Evolutionary conservation across 2,329 filamentous ascomycete genomes (phyloP), one percentile per base, ranked within the genome.

Genomic region (Coniochaeta pulveracea): DNA sequence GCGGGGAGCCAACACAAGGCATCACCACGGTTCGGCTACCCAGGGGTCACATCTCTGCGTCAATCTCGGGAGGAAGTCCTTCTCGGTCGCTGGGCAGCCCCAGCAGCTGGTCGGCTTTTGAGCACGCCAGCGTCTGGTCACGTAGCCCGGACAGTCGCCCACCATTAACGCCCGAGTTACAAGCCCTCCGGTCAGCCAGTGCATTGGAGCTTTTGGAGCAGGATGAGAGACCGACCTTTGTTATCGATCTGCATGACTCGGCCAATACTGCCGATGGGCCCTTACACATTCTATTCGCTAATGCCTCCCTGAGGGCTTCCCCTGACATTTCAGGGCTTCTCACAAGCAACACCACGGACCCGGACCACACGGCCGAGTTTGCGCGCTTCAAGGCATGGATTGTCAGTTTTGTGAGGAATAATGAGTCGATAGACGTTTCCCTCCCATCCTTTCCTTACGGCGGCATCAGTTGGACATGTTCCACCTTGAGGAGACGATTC

Each of bases 141-240:
- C 49, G 58, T 26, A 76, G 67, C 34, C 66, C 72, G 7, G 74
- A 76, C 36, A 53, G 54, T 17, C 60, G 61, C 40, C 54, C 59
- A 5, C n/a, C n/a, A n/a, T 55, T 62, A 34, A 53, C 60, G 1
- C 61, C 71, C 2, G 61, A 64, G 5, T 41, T 73, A 27, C 65
- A 74, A 33, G 58, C 74, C 33, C 61, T 88, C 4, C 71, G 72
- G 26, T 69, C 69, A 17, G 63, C 86, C 33, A 77, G 80, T 16
- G 66, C 85, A 8, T 56, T 79, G 14, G 84, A 89, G 51, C 58
- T 89, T 24, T 55, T 91, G 25, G 82, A 89, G 47, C 72, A 81
- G 43, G 84, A 91, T 49, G 72, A 80, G 32, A 64, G 84, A 29
- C 84, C 82, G 3, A 83, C 80, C 0, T 85, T 89, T 45, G 68